Percentiles rank a stretch among this genome's conserved stretches.
phyloP scores from a whole-genome alignment of 2,329 filamentous ascomycete species.

The Pseudophaeomoniella oleicola region DNA sequence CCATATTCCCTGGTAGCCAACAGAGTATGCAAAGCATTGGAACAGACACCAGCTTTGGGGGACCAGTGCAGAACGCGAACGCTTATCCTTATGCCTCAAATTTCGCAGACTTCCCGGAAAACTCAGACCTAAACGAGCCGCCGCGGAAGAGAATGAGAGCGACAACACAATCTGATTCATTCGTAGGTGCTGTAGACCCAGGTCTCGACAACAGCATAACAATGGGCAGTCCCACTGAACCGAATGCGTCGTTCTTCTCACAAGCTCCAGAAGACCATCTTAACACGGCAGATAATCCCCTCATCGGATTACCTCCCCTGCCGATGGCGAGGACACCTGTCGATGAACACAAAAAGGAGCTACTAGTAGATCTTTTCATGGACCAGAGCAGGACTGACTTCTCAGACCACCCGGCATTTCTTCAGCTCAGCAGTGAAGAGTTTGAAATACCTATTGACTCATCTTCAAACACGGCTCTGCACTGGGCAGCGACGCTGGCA shows the following conservation, averaged over 20 bases:
- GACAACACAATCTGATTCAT: constrained; percentile 20
- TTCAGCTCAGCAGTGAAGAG: constrained; percentile 61
- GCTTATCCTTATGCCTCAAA: constrained; percentile 22
- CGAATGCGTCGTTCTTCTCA: constrained; percentile 31
- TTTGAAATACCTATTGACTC: constrained; percentile 86
- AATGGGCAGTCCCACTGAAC: constrained; percentile 26
- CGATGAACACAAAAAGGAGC: constrained; percentile 64
- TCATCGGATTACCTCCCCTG: constrained; percentile 24
- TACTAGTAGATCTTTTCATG: constrained; percentile 71
- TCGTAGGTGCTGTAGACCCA: constrained; percentile 21
- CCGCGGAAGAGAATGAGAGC: constrained; percentile 14
- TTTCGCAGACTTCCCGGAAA: constrained; percentile 13
- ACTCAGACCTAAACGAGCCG: constrained; percentile 11
- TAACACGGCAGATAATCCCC: constrained; percentile 7
- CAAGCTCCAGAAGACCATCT: constrained; percentile 13
- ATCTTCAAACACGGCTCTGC: constrained; percentile 68
- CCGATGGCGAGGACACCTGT: constrained; percentile 44
- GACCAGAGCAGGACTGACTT: constrained; percentile 57
- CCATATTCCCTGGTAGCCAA: constrained; percentile 65
- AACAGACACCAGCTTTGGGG: constrained; percentile 60
- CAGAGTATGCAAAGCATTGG: constrained; percentile 57
- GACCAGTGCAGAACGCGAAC: constrained; percentile 49
- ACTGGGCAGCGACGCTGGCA: constrained; percentile 91
- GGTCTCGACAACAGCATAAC: constrained; percentile 7
- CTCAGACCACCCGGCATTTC: constrained; percentile 61